Percentiles rank a stretch among this genome's conserved stretches.
phyloP scores from a whole-genome alignment of 2,329 filamentous ascomycete species.

The Fusarium caatingaense region DNA sequence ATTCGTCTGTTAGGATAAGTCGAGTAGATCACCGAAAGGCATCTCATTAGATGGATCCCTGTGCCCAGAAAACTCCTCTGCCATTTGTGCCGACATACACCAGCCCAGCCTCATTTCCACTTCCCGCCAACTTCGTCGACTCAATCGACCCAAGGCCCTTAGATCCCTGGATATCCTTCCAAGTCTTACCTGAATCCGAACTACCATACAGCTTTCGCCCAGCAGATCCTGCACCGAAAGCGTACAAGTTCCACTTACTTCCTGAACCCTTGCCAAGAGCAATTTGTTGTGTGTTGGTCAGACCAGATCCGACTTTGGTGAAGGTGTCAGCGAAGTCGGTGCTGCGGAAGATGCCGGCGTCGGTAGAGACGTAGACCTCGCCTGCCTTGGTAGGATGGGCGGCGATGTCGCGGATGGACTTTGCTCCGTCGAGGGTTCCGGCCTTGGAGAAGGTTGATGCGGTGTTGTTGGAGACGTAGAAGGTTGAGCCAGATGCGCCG shows the following conservation, averaged over 20 bases:
- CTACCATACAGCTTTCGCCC: slow-evolving; percentile 60
- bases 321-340: slow-evolving; percentile 64
- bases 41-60: slow-evolving; percentile 14
- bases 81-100: slow-evolving; percentile 65
- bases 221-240: slow-evolving; percentile 57
- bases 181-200: slow-evolving; percentile 56
- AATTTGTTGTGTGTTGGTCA: slow-evolving; percentile 57
- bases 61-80: slow-evolving; percentile 55
- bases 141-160: slow-evolving; percentile 58
- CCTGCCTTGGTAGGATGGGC: slow-evolving; percentile 68
- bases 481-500: slow-evolving; percentile 56
- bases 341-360: slow-evolving; percentile 65
- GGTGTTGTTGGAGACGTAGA: slow-evolving; percentile 64
- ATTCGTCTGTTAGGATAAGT: too few relatives aligned
- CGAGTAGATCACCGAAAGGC: neutral
- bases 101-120: slow-evolving; percentile 57
- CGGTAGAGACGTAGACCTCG: slow-evolving; percentile 68
- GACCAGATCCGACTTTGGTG: slow-evolving; percentile 50
- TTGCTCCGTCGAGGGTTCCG: slow-evolving; percentile 54
- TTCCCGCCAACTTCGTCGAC: slow-evolving; percentile 56
- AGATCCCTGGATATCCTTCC: slow-evolving; percentile 60
- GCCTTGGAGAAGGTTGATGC: slow-evolving; percentile 58
- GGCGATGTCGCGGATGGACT: slow-evolving; percentile 65
- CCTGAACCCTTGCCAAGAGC: slow-evolving; percentile 57
- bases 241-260: slow-evolving; percentile 59